Evolutionary conservation across 2,329 filamentous ascomycete genomes (phyloP).

Genomic region (Aureobasidium sp.): DNA sequence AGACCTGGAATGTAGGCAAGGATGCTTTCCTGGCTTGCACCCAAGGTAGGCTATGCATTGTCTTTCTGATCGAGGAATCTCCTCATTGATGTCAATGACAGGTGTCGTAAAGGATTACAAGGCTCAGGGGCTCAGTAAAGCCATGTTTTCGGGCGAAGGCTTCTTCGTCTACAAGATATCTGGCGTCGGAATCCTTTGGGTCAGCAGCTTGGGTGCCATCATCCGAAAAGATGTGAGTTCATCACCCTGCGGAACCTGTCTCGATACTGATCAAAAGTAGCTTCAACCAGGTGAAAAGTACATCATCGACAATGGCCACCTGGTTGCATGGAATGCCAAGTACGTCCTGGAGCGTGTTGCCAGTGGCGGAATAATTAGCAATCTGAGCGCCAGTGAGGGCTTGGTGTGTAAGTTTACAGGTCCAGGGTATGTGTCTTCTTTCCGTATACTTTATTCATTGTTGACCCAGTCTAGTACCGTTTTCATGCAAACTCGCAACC

Average conservation of each 20-base stretch:
- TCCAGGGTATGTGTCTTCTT: conserved; percentile 17
- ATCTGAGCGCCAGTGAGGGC: conserved; percentile 72
- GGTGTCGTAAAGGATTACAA: conserved; percentile 17
- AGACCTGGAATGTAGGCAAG: conserved; percentile 76
- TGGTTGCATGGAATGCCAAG: conserved; percentile 95
- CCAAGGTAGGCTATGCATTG: conserved; percentile 78
- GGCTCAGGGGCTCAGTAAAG: conserved; percentile 67
- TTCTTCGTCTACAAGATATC: conserved; percentile 82
- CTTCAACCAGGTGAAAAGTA: conserved; percentile 68
- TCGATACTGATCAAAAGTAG: conserved; percentile 25
- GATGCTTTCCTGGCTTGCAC: conserved; percentile 83
- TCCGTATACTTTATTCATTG: neutral
- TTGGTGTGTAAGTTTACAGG: conserved; percentile 89
- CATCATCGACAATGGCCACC: conserved; percentile 64
- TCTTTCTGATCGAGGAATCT: conserved; percentile 58
- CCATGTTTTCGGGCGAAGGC: conserved; percentile 89
- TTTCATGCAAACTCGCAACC: conserved; percentile 87
- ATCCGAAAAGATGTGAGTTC: conserved; percentile 79
- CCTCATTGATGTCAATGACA: neutral
- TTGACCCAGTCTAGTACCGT: conserved; percentile 66
- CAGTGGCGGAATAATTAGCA: conserved; percentile 88
- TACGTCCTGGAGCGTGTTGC: conserved; percentile 86
- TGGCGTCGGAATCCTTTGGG: conserved; percentile 76
- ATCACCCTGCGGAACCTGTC: neutral
- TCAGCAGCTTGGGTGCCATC: conserved; percentile 90